Base-by-base conservation (phyloP, 2,329 filamentous ascomycete species). In the Neoscytalidium dimidiatum region DNA sequence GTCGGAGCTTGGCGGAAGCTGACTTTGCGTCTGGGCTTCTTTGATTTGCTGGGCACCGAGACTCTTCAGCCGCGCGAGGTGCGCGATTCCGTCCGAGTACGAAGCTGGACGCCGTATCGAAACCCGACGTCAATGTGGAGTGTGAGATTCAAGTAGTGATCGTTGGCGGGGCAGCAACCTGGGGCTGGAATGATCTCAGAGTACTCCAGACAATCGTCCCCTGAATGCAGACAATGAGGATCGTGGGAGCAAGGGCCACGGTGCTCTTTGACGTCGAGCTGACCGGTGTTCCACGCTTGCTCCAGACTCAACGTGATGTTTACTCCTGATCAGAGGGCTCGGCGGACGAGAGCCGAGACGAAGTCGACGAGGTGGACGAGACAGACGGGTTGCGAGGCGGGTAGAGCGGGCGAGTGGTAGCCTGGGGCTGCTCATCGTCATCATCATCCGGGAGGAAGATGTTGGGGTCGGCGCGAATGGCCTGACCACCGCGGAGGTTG, bases 201-300 rank as follows among this genome's bases (percentile, higher is more conserved):
- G 9, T 53, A 64, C 19, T 67, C 64, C 6, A 80, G 70, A 13
- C 66, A 60, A 4, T 67, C 66, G 8, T 73, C 75, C 68, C 78
- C 80, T n/a, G 69, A 68, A 1, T 68, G 56, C 2, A 68, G 70
- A 57, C 76, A 72, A 11, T 73, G 75, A 33, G 77, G 70, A 21
- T 77, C 77, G 57, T 75, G 80, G 48, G 79, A 13, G 71, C 72
- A 21, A 75, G 74, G 56, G 76, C 66, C 49, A 78, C 62, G 46
- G 77, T 69, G 64, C 77, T 68, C 67, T 72, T 71, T 4, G 74
- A 68, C 75, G 77, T 77, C 13, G 48, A 7, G 11, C 7, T 17
- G 13, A 17, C 29, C 14, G 26, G 11, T 11, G 6, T 14, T 17
- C 49, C 49, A 21, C 2, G 17, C 6, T n/a, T 46, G 38, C 38